These are phyloP conservation scores for Lentinula raphanica DNA, from an alignment of 768 basidiomycete genomes.

Conservation along the genomic window DNA sequence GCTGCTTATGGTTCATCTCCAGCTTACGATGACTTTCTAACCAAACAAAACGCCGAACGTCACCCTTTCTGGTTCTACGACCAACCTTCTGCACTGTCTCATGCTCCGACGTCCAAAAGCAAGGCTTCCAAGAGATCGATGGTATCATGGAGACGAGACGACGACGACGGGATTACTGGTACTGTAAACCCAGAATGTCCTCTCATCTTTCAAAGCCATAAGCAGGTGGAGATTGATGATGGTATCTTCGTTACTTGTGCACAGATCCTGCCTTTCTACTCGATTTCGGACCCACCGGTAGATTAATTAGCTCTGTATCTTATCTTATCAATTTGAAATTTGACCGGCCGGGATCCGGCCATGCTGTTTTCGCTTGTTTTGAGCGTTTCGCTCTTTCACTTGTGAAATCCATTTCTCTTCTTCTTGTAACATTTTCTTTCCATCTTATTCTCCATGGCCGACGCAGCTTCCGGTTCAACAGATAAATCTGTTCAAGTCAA, in stretches of 20 bases:
- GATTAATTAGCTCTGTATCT: not conserved
- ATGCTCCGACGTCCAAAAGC: conserved; percentile 26
- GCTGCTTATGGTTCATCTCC: conserved; percentile 51
- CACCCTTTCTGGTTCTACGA: conserved; percentile 45
- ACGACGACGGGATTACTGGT: not conserved
- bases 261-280: conserved; percentile 36
- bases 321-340: not conserved
- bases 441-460: conserved; percentile 50
- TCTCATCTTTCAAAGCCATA: conserved; percentile 24
- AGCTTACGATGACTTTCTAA: conserved; percentile 41
- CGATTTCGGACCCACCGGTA: no score
- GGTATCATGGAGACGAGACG: not conserved
- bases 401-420: not conserved
- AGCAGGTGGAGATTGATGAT: conserved; percentile 35
- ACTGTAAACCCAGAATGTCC: conserved; percentile 25
- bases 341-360: not conserved
- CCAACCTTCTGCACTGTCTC: conserved; percentile 34
- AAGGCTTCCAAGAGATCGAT: not conserved
- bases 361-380: not conserved
- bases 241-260: conserved; percentile 40
- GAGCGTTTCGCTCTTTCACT: not conserved
- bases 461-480: conserved; percentile 64
- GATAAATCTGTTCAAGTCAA: conserved; percentile 98
- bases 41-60: conserved; percentile 27
- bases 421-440: conserved; percentile 11